A percentile compares a stretch with the other conserved stretches of the same genome.
Conservation (phyloP, 2,329 filamentous ascomycete genomes). For the Dactylonectria estremocensis region DNA sequence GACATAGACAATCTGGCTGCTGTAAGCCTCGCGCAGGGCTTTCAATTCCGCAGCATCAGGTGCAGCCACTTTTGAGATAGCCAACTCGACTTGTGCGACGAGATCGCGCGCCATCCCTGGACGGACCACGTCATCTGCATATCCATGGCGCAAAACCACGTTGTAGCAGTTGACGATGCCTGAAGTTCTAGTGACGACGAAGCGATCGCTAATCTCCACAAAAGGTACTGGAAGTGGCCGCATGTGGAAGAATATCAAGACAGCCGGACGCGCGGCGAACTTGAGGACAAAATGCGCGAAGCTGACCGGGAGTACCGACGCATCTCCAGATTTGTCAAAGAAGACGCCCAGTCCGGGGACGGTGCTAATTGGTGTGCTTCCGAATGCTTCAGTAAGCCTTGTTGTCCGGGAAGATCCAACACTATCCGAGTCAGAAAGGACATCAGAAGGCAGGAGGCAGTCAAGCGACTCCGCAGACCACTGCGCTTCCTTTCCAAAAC, state of each 20-base stretch:
- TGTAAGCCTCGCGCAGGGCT: conserved; percentile 52
- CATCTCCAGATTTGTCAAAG: conserved; percentile 78
- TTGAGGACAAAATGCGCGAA: conserved; percentile 82
- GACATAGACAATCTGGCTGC: conserved; percentile 64
- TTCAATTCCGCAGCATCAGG: conserved; percentile 31
- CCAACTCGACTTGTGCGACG: conserved; percentile 55
- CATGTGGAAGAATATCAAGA: conserved; percentile 81
- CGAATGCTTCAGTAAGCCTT: conserved; percentile 45
- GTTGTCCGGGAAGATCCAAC: background rate
- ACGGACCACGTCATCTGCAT: conserved; percentile 72
- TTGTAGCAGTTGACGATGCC: conserved; percentile 74
- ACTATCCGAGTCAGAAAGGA: conserved; percentile 38
- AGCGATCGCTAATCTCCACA: conserved; percentile 62
- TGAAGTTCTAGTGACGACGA: conserved; percentile 56
- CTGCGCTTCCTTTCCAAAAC: conserved; percentile 84
- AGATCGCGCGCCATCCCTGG: conserved; percentile 68
- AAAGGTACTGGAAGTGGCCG: conserved; percentile 72
- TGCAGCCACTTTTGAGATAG: conserved; percentile 66
- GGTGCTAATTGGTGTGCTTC: conserved; percentile 57
- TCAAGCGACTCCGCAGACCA: conserved; percentile 79
- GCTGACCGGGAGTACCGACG: background rate
- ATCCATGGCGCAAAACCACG: conserved; percentile 78
- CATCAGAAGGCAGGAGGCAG: conserved; percentile 61
- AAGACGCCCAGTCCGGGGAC: conserved; percentile 77
- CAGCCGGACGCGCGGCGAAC: conserved; percentile 74